These are phyloP conservation scores for Ampelocalamus luodianensis DNA, from an alignment of 176 grass and related monocot genomes.

Conservation along the genomic window DNA sequence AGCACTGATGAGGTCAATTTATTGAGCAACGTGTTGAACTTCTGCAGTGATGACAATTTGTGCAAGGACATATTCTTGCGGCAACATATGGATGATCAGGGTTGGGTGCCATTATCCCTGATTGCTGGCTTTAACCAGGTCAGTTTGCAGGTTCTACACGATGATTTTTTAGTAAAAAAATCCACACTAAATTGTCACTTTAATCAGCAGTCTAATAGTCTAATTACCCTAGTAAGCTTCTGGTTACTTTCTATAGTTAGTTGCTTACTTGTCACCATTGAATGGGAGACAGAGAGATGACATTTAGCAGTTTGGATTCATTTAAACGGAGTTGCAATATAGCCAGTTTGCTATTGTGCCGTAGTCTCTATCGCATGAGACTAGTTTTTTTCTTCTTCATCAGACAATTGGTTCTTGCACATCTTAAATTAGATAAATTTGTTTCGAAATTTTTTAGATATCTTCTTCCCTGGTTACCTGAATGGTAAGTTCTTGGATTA, in stretches of 20 bases:
- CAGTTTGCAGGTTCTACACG: slow-evolving; percentile 36
- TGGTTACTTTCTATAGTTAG: slow-evolving; percentile 2
- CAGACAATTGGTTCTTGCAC: background rate
- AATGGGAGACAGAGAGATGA: background rate
- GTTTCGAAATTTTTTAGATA: background rate
- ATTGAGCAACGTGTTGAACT: slow-evolving; percentile 30
- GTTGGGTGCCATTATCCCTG: slow-evolving; percentile 85
- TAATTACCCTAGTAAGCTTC: background rate
- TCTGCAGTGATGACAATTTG: slow-evolving; percentile 80
- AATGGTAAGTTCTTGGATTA: background rate
- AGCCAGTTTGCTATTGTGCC: background rate
- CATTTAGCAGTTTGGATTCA: slow-evolving; percentile 7
- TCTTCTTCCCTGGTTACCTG: background rate
- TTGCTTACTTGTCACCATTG: slow-evolving; percentile 11
- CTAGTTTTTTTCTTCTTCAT: background rate
- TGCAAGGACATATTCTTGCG: slow-evolving; percentile 84
- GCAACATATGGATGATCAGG: slow-evolving; percentile 82
- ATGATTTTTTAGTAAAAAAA: background rate
- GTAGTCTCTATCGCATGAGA: background rate
- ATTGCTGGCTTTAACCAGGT: slow-evolving; percentile 80
- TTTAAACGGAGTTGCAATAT: background rate
- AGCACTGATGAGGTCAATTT: background rate
- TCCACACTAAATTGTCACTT: background rate
- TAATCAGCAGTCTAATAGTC: background rate
- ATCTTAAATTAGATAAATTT: slow-evolving; percentile 18